phyloP scores from a whole-genome alignment of 768 basidiomycete genomes.

The Leucocoprinus leucothites region DNA sequence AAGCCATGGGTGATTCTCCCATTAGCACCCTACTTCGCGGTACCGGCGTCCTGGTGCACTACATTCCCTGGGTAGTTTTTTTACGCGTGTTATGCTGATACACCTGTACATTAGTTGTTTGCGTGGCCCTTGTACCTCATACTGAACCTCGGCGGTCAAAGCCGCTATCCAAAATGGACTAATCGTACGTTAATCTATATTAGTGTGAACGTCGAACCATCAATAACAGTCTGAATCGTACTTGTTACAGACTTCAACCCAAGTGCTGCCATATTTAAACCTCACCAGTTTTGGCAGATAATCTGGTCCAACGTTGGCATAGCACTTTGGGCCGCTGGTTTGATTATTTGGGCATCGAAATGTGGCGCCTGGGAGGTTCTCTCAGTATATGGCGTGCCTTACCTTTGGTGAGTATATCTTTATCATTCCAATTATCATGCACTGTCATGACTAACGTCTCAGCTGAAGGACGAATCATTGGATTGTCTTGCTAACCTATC shows the following conservation, averaged over 20 bases:
- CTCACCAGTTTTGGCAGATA: conserved; percentile 74
- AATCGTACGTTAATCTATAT: conserved; percentile 56
- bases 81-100: neutral
- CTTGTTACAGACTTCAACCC: conserved; percentile 67
- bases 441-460: no score
- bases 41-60: conserved; percentile 57
- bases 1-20: conserved; percentile 90
- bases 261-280: conserved; percentile 73
- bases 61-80: neutral
- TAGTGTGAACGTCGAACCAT: neutral
- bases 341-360: conserved; percentile 53
- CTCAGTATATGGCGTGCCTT: conserved; percentile 81
- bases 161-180: conserved; percentile 69
- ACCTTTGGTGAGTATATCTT: conserved; percentile 63
- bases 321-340: conserved; percentile 60
- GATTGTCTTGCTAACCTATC: conserved; percentile 94
- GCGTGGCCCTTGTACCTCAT: conserved; percentile 89
- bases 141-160: conserved; percentile 82
- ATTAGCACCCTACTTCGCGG: conserved; percentile 57
- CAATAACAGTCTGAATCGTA: no score
- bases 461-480: conserved; percentile 77
- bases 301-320: conserved; percentile 85
- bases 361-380: conserved; percentile 73
- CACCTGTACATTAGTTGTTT: conserved; percentile 41
- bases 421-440: neutral